phyloP scores from a whole-genome alignment of 371 early-diverging fungal genomes.

The Rhizopus microsporus region DNA sequence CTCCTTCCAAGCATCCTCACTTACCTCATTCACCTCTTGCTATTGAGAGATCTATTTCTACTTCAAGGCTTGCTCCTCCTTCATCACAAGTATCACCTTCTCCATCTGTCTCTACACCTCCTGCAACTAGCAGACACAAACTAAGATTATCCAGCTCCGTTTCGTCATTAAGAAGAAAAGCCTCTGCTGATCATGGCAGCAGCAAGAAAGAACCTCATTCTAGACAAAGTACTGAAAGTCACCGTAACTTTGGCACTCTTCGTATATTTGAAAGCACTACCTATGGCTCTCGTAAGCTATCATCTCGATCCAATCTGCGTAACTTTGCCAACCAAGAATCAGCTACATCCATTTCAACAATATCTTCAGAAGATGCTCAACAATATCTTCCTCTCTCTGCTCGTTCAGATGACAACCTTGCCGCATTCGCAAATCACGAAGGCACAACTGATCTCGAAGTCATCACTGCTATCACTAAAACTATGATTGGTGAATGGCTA shows the following conservation, averaged over 20 bases:
- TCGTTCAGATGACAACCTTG: conserved; percentile 15
- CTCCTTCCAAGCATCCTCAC: background rate
- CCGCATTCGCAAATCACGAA: conserved; percentile 10
- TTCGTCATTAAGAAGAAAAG: conserved; percentile 23
- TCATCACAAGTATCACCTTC: conserved; percentile 25
- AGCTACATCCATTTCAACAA: conserved; percentile 26
- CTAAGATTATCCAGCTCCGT: conserved; percentile 24
- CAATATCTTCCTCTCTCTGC: conserved; percentile 2
- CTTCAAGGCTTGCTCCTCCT: conserved; percentile 27
- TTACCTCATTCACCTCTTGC: background rate
- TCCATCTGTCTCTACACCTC: conserved; percentile 33
- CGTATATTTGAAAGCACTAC: conserved; percentile 26
- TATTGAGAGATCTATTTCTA: conserved; percentile 31
- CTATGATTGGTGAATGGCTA: conserved; percentile 83
- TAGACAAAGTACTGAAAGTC: conserved; percentile 9
- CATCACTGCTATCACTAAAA: conserved; percentile 72
- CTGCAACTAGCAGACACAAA: conserved; percentile 12
- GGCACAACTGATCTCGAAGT: conserved; percentile 58
- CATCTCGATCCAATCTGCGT: conserved; percentile 13
- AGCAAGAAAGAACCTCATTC: conserved; percentile 11
- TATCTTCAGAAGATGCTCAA: conserved; percentile 27
- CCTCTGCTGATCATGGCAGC: background rate
- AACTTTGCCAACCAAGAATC: conserved; percentile 20
- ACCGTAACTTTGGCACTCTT: conserved; percentile 23
- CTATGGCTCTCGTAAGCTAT: conserved; percentile 13